phyloP scores from a whole-genome alignment of 1,139 yeast species.

The Geotrichum cucujoidarum region DNA sequence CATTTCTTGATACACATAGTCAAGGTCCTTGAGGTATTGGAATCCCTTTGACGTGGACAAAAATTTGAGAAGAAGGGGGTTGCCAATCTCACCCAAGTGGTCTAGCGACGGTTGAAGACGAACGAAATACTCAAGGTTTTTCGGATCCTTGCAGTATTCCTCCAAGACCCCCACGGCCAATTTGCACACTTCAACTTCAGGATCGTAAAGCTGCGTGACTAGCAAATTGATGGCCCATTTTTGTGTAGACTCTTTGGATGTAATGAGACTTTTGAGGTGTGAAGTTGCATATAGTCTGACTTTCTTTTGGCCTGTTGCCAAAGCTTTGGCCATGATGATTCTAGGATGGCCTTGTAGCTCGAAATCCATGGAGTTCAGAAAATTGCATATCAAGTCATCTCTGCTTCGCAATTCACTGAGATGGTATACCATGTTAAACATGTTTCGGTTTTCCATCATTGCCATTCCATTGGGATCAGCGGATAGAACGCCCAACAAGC shows the following conservation, averaged over 20 bases:
- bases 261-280: constrained; percentile 44
- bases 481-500: constrained; percentile 69
- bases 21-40: constrained; percentile 45
- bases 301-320: constrained; percentile 51
- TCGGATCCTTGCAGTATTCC: constrained; percentile 43
- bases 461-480: constrained; percentile 56
- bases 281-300: constrained; percentile 56
- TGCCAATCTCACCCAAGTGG: constrained; percentile 44
- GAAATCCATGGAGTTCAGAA: constrained; percentile 60
- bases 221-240: constrained; percentile 48
- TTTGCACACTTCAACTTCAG: constrained; percentile 51
- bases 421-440: constrained; percentile 74
- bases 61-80: constrained; percentile 48
- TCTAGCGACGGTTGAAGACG: constrained; percentile 44
- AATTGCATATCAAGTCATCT: constrained; percentile 54
- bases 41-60: constrained; percentile 56
- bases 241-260: constrained; percentile 29
- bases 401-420: constrained; percentile 54
- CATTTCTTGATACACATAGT: constrained; percentile 55
- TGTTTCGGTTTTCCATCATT: constrained; percentile 74
- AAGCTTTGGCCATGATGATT: constrained; percentile 58
- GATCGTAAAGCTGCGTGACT: constrained; percentile 68
- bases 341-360: constrained; percentile 62
- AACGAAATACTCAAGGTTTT: constrained; percentile 44
- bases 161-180: constrained; percentile 53